Conservation (phyloP, 148 eudicot genomes). For the Camellia sinensis region DNA sequence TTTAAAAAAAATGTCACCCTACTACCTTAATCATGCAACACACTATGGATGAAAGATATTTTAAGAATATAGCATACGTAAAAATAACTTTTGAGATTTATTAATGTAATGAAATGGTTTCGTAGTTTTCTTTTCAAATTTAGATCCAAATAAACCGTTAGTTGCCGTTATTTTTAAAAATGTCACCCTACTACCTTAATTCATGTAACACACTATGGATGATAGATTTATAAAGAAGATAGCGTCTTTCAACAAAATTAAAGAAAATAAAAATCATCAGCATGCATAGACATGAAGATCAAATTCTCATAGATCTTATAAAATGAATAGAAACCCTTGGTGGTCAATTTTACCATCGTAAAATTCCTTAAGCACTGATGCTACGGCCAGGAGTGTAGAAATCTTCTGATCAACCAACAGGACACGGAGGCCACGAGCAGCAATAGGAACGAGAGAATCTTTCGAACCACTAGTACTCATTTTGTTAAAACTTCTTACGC, state of each 20-base stretch:
- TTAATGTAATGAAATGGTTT: background rate
- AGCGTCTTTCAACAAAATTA: background rate
- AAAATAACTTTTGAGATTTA: background rate
- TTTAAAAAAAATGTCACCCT: background rate
- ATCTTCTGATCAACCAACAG: constrained; percentile 30
- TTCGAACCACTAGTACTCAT: background rate
- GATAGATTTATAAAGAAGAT: background rate
- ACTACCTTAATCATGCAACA: background rate
- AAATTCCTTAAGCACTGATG: constrained; percentile 27
- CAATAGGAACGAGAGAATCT: constrained; percentile 12
- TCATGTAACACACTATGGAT: background rate
- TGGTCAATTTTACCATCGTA: constrained; percentile 25
- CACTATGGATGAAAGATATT: background rate
- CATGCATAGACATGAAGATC: constrained; percentile 3
- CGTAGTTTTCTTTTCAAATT: background rate
- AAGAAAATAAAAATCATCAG: background rate
- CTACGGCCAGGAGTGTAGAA: constrained; percentile 19
- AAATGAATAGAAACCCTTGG: background rate
- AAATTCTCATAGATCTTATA: background rate
- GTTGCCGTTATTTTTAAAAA: background rate
- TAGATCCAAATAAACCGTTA: background rate
- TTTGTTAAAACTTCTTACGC: background rate
- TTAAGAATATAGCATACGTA: background rate
- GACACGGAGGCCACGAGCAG: constrained; percentile 19
- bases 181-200: background rate